These are phyloP conservation scores for Protomyces gravidus DNA, from an alignment of 1,139 yeast species.

Conservation along the genomic window DNA sequence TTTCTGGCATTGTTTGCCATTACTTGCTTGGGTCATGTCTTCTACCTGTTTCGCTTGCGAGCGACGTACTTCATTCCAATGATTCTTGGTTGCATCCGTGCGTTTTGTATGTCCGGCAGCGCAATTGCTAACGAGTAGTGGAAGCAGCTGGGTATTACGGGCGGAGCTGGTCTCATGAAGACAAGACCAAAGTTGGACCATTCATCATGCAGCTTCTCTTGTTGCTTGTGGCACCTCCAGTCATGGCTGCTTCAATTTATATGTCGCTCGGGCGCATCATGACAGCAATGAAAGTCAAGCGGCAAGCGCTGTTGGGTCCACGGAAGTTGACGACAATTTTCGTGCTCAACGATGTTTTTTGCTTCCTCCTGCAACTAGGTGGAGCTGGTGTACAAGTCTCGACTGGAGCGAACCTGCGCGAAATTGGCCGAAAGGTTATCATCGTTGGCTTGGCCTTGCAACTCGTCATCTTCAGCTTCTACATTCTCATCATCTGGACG, in stretches of 20 bases:
- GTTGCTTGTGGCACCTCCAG: slow-evolving; percentile 1
- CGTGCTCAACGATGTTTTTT: slow-evolving; percentile 3
- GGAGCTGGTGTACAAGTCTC: slow-evolving; percentile 3
- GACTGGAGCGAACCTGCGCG: slow-evolving; percentile 1
- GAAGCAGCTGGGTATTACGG: slow-evolving; percentile 1
- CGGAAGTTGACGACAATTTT: neutral
- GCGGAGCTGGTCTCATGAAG: slow-evolving; percentile 2
- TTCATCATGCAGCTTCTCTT: slow-evolving; percentile 1
- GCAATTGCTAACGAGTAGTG: slow-evolving; percentile 3
- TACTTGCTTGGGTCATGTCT: neutral
- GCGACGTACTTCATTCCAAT: slow-evolving; percentile 1
- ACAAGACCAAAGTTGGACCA: neutral
- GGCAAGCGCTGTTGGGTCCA: slow-evolving; percentile 1
- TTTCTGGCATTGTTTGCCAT: slow-evolving; percentile 2
- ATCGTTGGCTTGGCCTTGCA: slow-evolving; percentile 5
- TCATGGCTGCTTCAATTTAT: slow-evolving; percentile 2
- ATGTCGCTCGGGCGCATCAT: slow-evolving; percentile 4
- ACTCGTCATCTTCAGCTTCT: slow-evolving; percentile 1
- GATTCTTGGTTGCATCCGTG: neutral
- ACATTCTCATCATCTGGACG: neutral
- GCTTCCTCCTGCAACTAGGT: slow-evolving; percentile 8
- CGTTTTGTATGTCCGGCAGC: neutral
- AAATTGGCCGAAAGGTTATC: slow-evolving; percentile 2
- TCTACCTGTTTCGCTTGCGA: slow-evolving; percentile 3
- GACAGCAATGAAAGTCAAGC: neutral